phyloP scores from a whole-genome alignment of 768 basidiomycete species.

The Fomitopsis serialis region DNA sequence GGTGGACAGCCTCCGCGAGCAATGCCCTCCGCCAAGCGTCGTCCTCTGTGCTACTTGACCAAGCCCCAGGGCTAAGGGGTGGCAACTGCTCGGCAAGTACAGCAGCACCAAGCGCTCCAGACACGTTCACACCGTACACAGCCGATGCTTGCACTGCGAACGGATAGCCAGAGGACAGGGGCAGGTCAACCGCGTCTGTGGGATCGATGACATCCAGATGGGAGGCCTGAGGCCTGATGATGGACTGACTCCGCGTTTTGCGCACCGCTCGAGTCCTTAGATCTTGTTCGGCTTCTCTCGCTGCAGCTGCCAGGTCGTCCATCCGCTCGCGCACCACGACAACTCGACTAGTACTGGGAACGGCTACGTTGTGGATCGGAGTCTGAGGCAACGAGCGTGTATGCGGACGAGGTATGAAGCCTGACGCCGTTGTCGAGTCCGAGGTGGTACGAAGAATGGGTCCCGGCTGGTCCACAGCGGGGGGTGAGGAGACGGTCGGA shows the following conservation, averaged over 20 bases:
- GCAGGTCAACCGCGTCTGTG: conserved; percentile 77
- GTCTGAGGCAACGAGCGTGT: conserved; percentile 30
- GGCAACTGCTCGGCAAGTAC: conserved; percentile 72
- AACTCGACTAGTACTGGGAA: conserved; percentile 34
- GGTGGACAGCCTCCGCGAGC: conserved; percentile 72
- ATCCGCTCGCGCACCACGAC: conserved; percentile 83
- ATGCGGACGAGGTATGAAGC: conserved; percentile 25
- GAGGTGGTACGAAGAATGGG: conserved; percentile 53
- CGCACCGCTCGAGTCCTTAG: conserved; percentile 49
- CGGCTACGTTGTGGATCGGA: conserved; percentile 29
- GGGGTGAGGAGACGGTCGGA: conserved; percentile 25
- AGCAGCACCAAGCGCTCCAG: conserved; percentile 72
- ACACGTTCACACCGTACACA: conserved; percentile 64
- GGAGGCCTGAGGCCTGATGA: conserved; percentile 29
- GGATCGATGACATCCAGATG: conserved; percentile 70
- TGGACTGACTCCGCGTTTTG: conserved; percentile 39
- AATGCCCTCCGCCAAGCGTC: conserved; percentile 75
- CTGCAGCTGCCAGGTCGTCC: conserved; percentile 62
- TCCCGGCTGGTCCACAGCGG: conserved; percentile 9
- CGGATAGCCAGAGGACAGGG: conserved; percentile 60
- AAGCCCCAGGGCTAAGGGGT: conserved; percentile 53
- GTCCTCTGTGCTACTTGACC: conserved; percentile 48
- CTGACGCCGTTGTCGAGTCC: conserved; percentile 51
- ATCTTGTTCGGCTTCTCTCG: conserved; percentile 72
- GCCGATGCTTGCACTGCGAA: conserved; percentile 76